Percentiles rank a stretch among this genome's conserved stretches.
phyloP scores from a whole-genome alignment of 2,329 filamentous ascomycete species.

The Colletotrichum salicis region DNA sequence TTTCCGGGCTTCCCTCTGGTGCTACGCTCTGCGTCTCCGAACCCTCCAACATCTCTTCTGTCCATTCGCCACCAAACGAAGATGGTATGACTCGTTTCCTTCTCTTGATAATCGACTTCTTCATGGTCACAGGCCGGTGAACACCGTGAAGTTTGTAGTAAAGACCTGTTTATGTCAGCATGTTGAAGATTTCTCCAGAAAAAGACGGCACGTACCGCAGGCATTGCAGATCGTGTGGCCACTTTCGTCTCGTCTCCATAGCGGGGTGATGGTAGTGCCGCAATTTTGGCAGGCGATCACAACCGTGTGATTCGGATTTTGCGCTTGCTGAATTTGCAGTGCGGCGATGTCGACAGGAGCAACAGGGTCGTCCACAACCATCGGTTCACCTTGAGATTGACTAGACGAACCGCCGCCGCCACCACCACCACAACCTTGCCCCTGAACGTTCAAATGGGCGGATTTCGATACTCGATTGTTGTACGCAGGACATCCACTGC shows the following conservation, averaged over 20 bases:
- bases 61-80: conserved; percentile 54
- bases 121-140: conserved; percentile 97
- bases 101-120: conserved; percentile 96
- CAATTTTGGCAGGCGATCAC: conserved; percentile 97
- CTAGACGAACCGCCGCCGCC: conserved; percentile 40
- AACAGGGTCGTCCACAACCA: conserved; percentile 47
- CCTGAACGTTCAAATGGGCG: conserved; percentile 73
- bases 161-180: conserved; percentile 67
- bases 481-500: conserved; percentile 94
- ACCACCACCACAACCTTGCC: conserved; percentile 50
- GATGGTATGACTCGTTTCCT: conserved; percentile 94
- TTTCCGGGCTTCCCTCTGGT: conserved; percentile 54
- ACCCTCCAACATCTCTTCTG: conserved; percentile 59
- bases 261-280: conserved; percentile 92
- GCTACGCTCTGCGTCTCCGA: conserved; percentile 55
- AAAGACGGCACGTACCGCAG: conserved; percentile 75
- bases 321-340: conserved; percentile 47
- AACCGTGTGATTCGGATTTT: conserved; percentile 65
- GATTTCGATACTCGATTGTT: conserved; percentile 96
- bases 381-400: conserved; percentile 38
- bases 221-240: conserved; percentile 99
- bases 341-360: conserved; percentile 62
- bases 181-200: conserved; percentile 12
- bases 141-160: conserved; percentile 97
- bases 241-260: conserved; percentile 94